phyloP scores from a whole-genome alignment of 441 rosid genomes.

The Adansonia madagascariensis region DNA sequence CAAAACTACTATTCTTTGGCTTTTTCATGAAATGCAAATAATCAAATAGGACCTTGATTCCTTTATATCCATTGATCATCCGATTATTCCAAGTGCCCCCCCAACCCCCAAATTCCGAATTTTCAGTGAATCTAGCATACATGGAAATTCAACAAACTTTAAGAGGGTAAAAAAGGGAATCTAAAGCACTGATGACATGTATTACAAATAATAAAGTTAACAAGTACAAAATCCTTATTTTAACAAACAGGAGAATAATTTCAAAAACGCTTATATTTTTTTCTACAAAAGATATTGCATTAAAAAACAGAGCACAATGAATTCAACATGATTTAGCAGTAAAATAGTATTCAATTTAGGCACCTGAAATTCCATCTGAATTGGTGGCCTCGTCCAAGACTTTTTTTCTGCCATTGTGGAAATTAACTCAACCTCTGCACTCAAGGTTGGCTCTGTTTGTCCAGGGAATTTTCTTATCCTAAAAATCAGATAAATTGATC shows the following conservation, averaged over 20 bases:
- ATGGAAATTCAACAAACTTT: not conserved
- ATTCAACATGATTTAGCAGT: not conserved
- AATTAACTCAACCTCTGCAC: constrained; percentile 97
- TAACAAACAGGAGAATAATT: not conserved
- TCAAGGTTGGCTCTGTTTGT: constrained; percentile 95
- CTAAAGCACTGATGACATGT: not conserved
- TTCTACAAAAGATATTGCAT: not conserved
- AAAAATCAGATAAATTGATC: not conserved
- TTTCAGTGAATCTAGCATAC: not conserved
- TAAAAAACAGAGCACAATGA: not conserved
- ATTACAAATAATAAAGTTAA: not conserved
- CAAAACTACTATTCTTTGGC: not conserved
- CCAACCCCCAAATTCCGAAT: not conserved
- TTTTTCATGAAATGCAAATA: not conserved
- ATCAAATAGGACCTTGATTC: not conserved
- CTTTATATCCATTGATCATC: not conserved
- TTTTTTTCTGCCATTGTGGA: constrained; percentile 94
- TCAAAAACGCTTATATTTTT: not conserved
- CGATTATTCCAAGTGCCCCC: not conserved
- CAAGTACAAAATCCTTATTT: not conserved
- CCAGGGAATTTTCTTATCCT: constrained; percentile 98
- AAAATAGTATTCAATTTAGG: constrained; percentile 28
- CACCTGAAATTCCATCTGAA: constrained; percentile 99
- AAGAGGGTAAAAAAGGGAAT: not conserved
- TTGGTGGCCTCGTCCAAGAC: constrained; percentile 96